Evolutionary conservation across 2,329 filamentous ascomycete genomes (phyloP).

Genomic region (Botrytis tulipae): DNA sequence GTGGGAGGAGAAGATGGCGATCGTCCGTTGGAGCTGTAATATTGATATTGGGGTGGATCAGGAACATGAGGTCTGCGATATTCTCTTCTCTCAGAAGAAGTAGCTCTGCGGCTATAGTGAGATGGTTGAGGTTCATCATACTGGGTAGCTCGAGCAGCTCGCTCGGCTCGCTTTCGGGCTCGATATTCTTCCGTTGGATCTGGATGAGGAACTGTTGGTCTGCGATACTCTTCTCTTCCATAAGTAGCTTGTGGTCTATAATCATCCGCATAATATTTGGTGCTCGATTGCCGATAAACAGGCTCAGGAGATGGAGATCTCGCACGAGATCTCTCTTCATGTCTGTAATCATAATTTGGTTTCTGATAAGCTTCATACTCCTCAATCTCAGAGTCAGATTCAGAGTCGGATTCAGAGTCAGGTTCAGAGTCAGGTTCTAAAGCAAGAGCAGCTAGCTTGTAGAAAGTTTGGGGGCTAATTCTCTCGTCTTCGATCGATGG

Average conservation of each 20-base stretch:
- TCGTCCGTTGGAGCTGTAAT: background rate
- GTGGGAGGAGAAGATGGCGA: background rate
- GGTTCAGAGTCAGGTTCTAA: background rate
- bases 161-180: background rate
- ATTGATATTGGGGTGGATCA: background rate
- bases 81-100: background rate
- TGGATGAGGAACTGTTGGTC: background rate
- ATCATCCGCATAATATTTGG: background rate
- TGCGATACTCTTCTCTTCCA: background rate
- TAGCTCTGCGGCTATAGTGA: background rate
- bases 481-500: slow-evolving; percentile 1
- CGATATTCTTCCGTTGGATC: background rate
- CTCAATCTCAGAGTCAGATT: background rate
- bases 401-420: background rate
- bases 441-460: background rate
- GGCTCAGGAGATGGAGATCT: background rate
- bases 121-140: background rate
- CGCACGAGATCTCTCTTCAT: background rate
- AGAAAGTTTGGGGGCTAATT: background rate
- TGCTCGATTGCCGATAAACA: background rate
- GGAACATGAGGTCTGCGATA: slow-evolving; percentile 6
- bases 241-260: background rate
- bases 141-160: background rate
- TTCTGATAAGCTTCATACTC: background rate
- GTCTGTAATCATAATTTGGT: background rate